Percentiles rank a stretch among this genome's conserved stretches.
These are phyloP conservation scores for Fraxinus platypoda DNA, from an alignment of 305 asterid species.

Conservation along the genomic window DNA sequence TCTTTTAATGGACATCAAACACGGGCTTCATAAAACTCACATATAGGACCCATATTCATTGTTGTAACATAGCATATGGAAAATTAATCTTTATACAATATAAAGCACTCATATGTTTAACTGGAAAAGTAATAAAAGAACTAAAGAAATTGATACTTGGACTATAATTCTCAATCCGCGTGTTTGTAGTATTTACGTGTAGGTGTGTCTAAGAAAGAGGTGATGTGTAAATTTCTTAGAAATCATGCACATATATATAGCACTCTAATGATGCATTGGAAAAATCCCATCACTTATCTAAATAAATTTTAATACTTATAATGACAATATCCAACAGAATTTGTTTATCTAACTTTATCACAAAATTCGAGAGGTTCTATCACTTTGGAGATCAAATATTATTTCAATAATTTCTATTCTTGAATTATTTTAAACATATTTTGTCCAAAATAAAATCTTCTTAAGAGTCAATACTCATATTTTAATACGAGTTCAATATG, in stretches of 20 bases:
- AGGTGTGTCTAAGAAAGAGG: background rate
- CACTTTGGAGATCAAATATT: background rate
- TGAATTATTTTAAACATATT: background rate
- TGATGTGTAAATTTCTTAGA: background rate
- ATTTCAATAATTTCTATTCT: background rate
- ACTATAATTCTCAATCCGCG: background rate
- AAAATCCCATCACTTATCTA: too few relatives aligned
- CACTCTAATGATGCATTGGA: background rate
- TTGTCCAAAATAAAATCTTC: background rate
- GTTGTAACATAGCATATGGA: background rate
- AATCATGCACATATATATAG: too few relatives aligned
- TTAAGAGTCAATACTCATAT: background rate
- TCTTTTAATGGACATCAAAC: too few relatives aligned
- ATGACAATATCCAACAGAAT: background rate
- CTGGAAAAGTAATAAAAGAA: background rate
- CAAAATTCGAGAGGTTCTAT: background rate
- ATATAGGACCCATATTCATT: background rate
- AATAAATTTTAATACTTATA: too few relatives aligned
- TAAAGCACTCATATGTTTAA: background rate
- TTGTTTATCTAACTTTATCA: background rate
- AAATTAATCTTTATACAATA: too few relatives aligned
- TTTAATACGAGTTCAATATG: background rate
- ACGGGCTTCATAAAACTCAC: background rate
- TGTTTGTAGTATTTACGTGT: background rate
- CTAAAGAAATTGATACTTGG: background rate